Evolutionary conservation across 441 rosid genomes (phyloP).

Genomic region (Arabidopsis hybrid): DNA sequence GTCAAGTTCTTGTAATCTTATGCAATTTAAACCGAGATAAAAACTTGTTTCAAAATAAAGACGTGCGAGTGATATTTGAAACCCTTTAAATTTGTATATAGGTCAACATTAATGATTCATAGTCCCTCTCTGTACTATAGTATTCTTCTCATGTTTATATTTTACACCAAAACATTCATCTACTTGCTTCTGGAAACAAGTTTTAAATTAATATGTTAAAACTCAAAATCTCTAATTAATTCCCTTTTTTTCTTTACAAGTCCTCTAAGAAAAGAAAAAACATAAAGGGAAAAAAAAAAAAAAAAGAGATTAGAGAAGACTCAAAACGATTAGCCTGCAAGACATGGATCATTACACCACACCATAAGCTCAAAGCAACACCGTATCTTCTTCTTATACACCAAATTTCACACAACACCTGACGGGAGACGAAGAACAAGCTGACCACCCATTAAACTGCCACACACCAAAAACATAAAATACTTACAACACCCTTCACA

Average conservation of each 20-base stretch:
- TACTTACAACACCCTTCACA: slow-evolving; percentile 6
- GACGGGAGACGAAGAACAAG: slow-evolving; percentile 72
- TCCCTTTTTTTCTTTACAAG: slow-evolving; percentile 22
- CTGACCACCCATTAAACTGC: slow-evolving; percentile 69
- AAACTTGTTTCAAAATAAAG: too few relatives aligned
- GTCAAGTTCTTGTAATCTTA: too few relatives aligned
- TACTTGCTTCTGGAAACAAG: not conserved
- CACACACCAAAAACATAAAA: not conserved
- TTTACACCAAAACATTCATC: too few relatives aligned
- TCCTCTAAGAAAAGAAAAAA: slow-evolving; percentile 14
- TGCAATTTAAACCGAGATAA: too few relatives aligned
- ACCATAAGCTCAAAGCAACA: slow-evolving; percentile 23
- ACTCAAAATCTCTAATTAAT: slow-evolving; percentile 18
- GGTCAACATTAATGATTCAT: too few relatives aligned
- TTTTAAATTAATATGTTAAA: slow-evolving; percentile 2
- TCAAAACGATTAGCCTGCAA: slow-evolving; percentile 26
- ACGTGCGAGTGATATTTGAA: too few relatives aligned
- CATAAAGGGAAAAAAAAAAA: not conserved
- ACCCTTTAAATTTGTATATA: too few relatives aligned
- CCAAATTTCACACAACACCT: slow-evolving; percentile 55
- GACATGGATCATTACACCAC: slow-evolving; percentile 29
- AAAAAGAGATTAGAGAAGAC: slow-evolving; percentile 9
- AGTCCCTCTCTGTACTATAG: too few relatives aligned
- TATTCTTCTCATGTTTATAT: too few relatives aligned
- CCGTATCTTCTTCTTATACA: slow-evolving; percentile 6